Base-by-base conservation (phyloP, 805 yeast species). In the Ogataea thermomethanolica region DNA sequence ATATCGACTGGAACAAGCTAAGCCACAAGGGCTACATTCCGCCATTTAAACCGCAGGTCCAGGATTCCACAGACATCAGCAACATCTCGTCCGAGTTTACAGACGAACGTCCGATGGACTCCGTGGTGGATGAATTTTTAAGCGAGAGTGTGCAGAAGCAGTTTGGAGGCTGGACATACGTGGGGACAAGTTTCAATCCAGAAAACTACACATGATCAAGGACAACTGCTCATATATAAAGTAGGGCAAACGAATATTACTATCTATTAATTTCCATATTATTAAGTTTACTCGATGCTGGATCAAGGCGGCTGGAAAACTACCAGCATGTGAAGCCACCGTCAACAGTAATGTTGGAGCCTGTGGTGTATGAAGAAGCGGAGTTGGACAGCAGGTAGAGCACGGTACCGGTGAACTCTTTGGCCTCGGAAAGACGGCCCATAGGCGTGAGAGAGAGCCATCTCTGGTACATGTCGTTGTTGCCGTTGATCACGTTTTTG, bases 141-240 rank as follows among this genome's bases (percentile, higher is more conserved):
- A 85, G 95, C 56, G 98, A 89, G 53, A 79, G 90, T 54, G 96
- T 93, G n/a, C 99, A 93, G 64, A 80, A 84, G 59, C 98, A 93
- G 66, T 93, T 93, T 70, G 98, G 96, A 33, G 98, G 99, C 6
- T 93, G 99, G 99, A 91, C 98, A 2, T 91, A 90, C 63, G 86
- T 82, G 34, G 95, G 93, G 2, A 58, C 61, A 33, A 58, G 63
- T 39, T 61, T 54, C 45, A 49, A 50, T 14, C 51, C 51, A 25
- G 51, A 43, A 10, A 43, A 48, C 13, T 43, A 43, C 33, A 31
- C 21, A n/a, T 37, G 25, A 20, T 7, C 15, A 29, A 23, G 17
- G 2, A 10, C n/a, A n/a, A n/a, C n/a, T n/a, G 14, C 13, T 29
- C 30, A 34, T 34, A 10, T 3, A 13, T 29, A 17, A 30, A 13